Percentiles rank a stretch among this genome's conserved stretches.
phyloP scores from a whole-genome alignment of 2,329 filamentous ascomycete species.

The Aquanectria penicillioides region DNA sequence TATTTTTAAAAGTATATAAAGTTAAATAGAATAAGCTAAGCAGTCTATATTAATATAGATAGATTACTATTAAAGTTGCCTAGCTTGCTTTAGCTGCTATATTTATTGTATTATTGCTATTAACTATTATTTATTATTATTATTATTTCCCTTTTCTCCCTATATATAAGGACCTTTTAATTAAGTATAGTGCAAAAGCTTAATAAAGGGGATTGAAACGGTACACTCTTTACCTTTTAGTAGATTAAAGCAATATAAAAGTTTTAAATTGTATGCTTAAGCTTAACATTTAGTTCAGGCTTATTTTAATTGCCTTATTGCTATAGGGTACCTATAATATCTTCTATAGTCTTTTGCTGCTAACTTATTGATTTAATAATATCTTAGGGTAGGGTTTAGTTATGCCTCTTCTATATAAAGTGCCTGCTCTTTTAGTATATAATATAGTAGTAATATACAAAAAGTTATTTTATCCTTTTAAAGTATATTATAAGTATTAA shows the following conservation, averaged over 20 bases:
- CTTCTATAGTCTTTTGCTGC: slow-evolving; percentile 2
- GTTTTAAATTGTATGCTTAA: slow-evolving; percentile 2
- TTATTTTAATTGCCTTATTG: neutral
- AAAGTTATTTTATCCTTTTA: slow-evolving; percentile 5
- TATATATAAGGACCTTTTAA: neutral
- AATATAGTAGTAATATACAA: slow-evolving; percentile 15
- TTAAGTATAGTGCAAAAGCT: slow-evolving; percentile 10
- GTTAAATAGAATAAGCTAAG: slow-evolving; percentile 13
- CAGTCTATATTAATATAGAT: slow-evolving; percentile 5
- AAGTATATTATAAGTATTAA: slow-evolving; percentile 1
- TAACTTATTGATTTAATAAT: slow-evolving; percentile 1
- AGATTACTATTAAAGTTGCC: slow-evolving; percentile 14
- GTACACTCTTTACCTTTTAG: neutral
- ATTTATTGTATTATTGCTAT: neutral
- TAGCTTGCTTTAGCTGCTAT: slow-evolving; percentile 12
- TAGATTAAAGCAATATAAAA: slow-evolving; percentile 7
- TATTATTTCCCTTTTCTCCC: neutral
- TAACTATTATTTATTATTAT: neutral
- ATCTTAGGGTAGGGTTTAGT: slow-evolving; percentile 11
- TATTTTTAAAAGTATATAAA: slow-evolving; percentile 16
- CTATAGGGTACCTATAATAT: slow-evolving; percentile 4
- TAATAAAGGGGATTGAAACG: slow-evolving; percentile 7
- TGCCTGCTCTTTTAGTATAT: neutral
- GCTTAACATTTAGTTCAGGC: slow-evolving; percentile 6
- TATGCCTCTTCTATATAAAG: slow-evolving; percentile 5